Percentiles rank a stretch among this genome's conserved stretches.
These are phyloP conservation scores for Alternaria consortialis DNA, from an alignment of 2,329 filamentous ascomycete species.

Conservation along the genomic window DNA sequence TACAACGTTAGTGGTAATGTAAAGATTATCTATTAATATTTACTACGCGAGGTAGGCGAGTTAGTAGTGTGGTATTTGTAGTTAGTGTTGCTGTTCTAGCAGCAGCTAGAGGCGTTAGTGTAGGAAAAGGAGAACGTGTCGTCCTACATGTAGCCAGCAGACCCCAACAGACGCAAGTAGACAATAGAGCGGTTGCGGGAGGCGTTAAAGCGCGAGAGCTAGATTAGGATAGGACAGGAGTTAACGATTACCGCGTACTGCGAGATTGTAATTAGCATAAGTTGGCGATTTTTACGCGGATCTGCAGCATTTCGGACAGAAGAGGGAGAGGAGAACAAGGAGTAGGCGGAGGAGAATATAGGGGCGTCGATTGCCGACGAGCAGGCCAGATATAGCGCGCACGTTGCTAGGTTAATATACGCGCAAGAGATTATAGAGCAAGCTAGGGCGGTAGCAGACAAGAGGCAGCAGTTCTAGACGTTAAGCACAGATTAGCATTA, in stretches of 20 bases:
- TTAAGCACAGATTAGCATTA: slow-evolving; percentile 25
- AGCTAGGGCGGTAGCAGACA: neutral
- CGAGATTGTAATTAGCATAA: slow-evolving; percentile 29
- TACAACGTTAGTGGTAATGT: slow-evolving; percentile 22
- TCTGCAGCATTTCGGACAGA: slow-evolving; percentile 21
- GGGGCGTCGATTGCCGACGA: slow-evolving; percentile 3
- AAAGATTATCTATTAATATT: slow-evolving; percentile 40
- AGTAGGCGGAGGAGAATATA: slow-evolving; percentile 15
- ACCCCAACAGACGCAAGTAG: slow-evolving; percentile 17
- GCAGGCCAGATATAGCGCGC: slow-evolving; percentile 17
- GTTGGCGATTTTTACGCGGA: slow-evolving; percentile 24
- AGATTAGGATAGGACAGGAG: slow-evolving; percentile 12
- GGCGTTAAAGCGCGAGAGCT: slow-evolving; percentile 23
- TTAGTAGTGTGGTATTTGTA: slow-evolving; percentile 29
- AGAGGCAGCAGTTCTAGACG: slow-evolving; percentile 19
- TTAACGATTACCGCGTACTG: slow-evolving; percentile 22
- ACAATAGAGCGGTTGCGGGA: slow-evolving; percentile 1
- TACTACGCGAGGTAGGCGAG: slow-evolving; percentile 36
- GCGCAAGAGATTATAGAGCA: neutral
- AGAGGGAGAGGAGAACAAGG: slow-evolving; percentile 22
- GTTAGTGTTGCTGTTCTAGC: slow-evolving; percentile 25
- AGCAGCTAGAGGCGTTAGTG: slow-evolving; percentile 6
- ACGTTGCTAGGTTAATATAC: neutral
- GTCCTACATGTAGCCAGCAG: slow-evolving; percentile 22
- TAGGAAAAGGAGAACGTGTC: slow-evolving; percentile 21